Conservation (phyloP, 2,329 filamentous ascomycete genomes). For the Penicillium sp. region DNA sequence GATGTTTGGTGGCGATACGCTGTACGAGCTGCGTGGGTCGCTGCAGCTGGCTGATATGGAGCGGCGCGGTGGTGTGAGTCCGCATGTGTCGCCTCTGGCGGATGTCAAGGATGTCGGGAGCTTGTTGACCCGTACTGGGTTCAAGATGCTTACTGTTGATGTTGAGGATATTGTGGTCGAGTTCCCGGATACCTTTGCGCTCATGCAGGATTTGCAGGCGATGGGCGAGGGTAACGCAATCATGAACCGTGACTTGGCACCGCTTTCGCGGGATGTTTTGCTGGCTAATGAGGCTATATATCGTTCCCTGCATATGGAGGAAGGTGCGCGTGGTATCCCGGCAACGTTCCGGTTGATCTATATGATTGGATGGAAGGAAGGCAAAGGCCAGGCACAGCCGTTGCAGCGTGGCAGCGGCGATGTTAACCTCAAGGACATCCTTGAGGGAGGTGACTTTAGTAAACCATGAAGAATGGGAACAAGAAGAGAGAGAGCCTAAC, state of each 20-base stretch:
- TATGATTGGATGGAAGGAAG: conserved; percentile 97
- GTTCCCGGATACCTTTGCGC: conserved; percentile 76
- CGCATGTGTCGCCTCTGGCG: conserved; percentile 81
- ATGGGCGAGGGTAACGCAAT: conserved; percentile 96
- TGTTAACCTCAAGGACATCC: conserved; percentile 76
- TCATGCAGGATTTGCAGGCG: conserved; percentile 88
- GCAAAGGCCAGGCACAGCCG: conserved; percentile 67
- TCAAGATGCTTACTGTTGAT: conserved; percentile 92
- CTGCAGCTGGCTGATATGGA: conserved; percentile 89
- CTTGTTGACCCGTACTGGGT: conserved; percentile 74
- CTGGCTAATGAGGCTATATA: conserved; percentile 86
- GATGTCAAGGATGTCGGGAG: conserved; percentile 88
- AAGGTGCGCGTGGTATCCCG: conserved; percentile 57
- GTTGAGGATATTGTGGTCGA: conserved; percentile 95
- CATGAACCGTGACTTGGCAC: conserved; percentile 69
- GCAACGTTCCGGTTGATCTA: conserved; percentile 93
- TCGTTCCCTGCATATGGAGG: conserved; percentile 72
- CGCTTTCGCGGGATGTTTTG: conserved; percentile 71
- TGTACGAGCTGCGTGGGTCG: conserved; percentile 87
- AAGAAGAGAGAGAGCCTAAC: conserved; percentile 8
- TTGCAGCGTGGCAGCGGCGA: conserved; percentile 75
- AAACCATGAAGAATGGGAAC: conserved; percentile 13
- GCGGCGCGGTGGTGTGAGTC: conserved; percentile 78
- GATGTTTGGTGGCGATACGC: conserved; percentile 90
- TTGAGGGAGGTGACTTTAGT: conserved; percentile 42